These are phyloP conservation scores for Chrysosporium queenslandicum DNA, from an alignment of 2,329 filamentous ascomycete genomes.

Conservation along the genomic window DNA sequence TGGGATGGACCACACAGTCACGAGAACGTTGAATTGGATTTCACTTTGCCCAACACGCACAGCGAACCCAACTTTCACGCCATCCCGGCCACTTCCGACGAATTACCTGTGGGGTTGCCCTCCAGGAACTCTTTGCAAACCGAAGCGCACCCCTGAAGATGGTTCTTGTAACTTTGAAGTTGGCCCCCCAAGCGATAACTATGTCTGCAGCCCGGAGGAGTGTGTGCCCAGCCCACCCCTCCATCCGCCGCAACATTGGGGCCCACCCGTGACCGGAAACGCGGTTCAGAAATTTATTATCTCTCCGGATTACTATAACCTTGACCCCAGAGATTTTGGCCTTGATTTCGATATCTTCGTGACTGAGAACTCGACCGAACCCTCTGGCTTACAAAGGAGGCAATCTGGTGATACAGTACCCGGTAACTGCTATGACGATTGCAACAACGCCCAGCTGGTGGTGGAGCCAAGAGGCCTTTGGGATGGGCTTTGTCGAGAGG, in stretches of 20 bases:
- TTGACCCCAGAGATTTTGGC: conserved; percentile 54
- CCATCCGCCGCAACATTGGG: conserved; percentile 23
- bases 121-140: conserved; percentile 36
- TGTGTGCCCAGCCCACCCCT: conserved; percentile 30
- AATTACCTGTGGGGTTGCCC: conserved; percentile 34
- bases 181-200: conserved; percentile 32
- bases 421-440: conserved; percentile 43
- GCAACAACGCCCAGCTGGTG: conserved; percentile 43
- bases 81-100: conserved; percentile 20
- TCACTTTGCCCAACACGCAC: conserved; percentile 25
- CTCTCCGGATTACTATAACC: conserved; percentile 51
- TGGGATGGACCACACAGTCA: conserved; percentile 6
- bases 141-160: conserved; percentile 23
- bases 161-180: conserved; percentile 34
- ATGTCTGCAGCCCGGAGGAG: conserved; percentile 32
- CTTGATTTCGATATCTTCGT: conserved; percentile 54
- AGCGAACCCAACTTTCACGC: conserved; percentile 26
- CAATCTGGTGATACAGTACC: conserved; percentile 32
- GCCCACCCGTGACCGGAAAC: conserved; percentile 19
- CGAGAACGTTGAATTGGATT: conserved; percentile 13
- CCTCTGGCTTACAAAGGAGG: conserved; percentile 28
- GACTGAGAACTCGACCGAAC: conserved; percentile 21
- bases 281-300: conserved; percentile 41
- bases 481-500: conserved; percentile 35
- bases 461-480: conserved; percentile 43